Evolutionary conservation across 2,329 filamentous ascomycete genomes (phyloP).

Genomic region (Albifimbria verrucaria): DNA sequence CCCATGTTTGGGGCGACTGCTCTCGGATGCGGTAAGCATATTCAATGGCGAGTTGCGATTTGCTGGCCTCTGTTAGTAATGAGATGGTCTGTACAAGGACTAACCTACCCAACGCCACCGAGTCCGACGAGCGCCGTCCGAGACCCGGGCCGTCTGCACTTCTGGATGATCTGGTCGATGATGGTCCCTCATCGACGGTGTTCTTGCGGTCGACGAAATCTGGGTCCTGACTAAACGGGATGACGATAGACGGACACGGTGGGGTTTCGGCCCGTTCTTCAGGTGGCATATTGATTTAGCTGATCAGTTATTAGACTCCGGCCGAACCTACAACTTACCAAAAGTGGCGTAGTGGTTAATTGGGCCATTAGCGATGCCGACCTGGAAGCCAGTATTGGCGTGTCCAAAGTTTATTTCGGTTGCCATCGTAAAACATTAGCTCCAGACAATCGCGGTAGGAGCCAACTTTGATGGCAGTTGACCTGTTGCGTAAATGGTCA

Average conservation of each 20-base stretch:
- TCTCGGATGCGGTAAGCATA: conserved; percentile 27
- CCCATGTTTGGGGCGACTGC: conserved; percentile 20
- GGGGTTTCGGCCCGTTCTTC: conserved; percentile 12
- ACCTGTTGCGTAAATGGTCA: no score
- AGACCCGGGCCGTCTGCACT: conserved; percentile 18
- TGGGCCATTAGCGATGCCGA: no score
- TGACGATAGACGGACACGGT: conserved; percentile 16
- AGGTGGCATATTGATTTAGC: no score
- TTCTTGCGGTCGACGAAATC: background rate
- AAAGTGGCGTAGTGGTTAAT: no score
- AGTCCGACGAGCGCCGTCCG: conserved; percentile 17
- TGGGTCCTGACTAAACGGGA: conserved; percentile 23
- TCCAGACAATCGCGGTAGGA: no score
- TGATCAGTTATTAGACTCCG: no score
- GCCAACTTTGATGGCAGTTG: no score
- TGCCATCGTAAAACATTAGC: no score
- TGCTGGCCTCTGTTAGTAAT: conserved; percentile 9
- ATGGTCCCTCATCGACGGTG: conserved; percentile 4
- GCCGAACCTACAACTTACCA: no score
- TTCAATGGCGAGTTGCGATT: conserved; percentile 29
- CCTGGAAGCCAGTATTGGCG: no score
- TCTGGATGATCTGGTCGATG: conserved; percentile 17
- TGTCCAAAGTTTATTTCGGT: no score
- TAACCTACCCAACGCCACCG: conserved; percentile 26
- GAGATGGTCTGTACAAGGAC: background rate